Base-by-base conservation (phyloP, 2,329 filamentous ascomycete genomes). In the Pezicula carpinea region DNA sequence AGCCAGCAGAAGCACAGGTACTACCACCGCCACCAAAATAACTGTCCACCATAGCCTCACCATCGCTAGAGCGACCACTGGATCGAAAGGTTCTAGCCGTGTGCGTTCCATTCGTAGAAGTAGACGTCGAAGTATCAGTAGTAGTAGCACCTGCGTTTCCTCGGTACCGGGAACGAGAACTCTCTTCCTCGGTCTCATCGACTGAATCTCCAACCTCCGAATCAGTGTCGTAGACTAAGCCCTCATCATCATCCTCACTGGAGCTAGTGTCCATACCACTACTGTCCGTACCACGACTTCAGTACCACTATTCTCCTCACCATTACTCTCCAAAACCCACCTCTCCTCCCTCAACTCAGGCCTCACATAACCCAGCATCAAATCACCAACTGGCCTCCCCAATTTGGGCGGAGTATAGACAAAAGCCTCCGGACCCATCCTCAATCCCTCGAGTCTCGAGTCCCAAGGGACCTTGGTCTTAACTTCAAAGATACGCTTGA, bases 381-480 rank as follows among this genome's bases (percentile, higher is more conserved):
- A 23, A 10, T 29, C 13, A n/a, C 52, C 52, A 36, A 51, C 39
- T 2, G 50, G 45, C 43, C 43, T 33, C 11, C 50, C 50, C 3
- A 46, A 33, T 4, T 34, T 29, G 3, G 52, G 52, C 1, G 43
- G 42, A 1, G 14, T 43, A 23, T 48, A 54, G 3, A 41, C 29
- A 17, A 52, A 54, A 13, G 42, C 32, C 3, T 40, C 44, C 10
- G 19, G 15, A n/a, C 35, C 38, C 29, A 10, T 35, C 11, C 38
- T 46, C 17, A 3, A 23, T 41, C 11, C 47, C 14, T 64, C 57
- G 2, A 59, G 45, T 2, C 80, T 70, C 36, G 81, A 66, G n/a
- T 76, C 69, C 84, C 83, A 88, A 2, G 68, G 60, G 8, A 80
- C 66, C 0, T 77, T 77, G 0, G 81, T 81, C 60, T 80, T 79